Evolutionary conservation across 805 yeast species (phyloP), one percentile per base, ranked within the genome.

Genomic region (Candida wancherniae): DNA sequence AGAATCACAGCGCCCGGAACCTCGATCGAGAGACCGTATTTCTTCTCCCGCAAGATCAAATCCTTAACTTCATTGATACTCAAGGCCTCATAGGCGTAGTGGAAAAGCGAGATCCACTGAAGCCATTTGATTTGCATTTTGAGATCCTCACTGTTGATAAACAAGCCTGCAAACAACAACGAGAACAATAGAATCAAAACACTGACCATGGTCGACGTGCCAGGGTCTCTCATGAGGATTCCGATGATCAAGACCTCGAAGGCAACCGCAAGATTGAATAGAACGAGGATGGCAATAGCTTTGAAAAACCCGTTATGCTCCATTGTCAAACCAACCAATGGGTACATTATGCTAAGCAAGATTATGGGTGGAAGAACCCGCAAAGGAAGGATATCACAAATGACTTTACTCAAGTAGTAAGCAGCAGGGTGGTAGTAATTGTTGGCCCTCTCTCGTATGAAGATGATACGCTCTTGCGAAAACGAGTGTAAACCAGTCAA

Each of bases 1-100:
- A 92, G 69, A 34, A 92, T 92, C 2, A 95, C 94, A 2, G 98
- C 97, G 8, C 98, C 98, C 0, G 98, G 98, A 10, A 92, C 94
- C 57, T 87, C 95, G 47, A 92, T 90, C 26, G 88, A 83, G 24
- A 92, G 69, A 0, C 98, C 98, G 50, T 81, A 90, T 58, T 92
- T 92, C 53, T 77, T 80, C 53, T 92, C 98, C 41, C 75, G 77
- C 47, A 92, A 67, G 9, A 85, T 78, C 52, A 92, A 69, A 20
- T 85, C 84, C 49, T 80, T 83, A 7, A 90, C 97, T 53, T 92
- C 98, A 56, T 92, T 92, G 33, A 92, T 88, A 3, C 87, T 71
- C 42, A 92, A 64, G 0, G 97, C 85, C 54, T 92, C 98, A 54
- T 90, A 92, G 0, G 95, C 97, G 51, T 87, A 92, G 57, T 92